Evolutionary conservation across 768 basidiomycete genomes (phyloP).

Genomic region (Tylopilus felleus): DNA sequence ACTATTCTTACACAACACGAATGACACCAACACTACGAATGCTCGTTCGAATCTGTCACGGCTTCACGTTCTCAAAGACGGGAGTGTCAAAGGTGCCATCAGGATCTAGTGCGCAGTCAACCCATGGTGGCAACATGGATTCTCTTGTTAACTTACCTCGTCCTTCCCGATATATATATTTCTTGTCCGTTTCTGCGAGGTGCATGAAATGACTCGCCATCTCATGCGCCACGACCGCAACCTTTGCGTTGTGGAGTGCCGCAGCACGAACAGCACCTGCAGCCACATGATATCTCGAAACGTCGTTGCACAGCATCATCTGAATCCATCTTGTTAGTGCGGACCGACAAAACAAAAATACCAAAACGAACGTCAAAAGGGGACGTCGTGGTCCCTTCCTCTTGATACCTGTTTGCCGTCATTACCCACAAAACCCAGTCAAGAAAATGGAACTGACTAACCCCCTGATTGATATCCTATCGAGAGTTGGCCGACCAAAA

Average conservation of each 20-base stretch:
- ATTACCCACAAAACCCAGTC: neutral
- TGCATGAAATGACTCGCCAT: slow-evolving; percentile 57
- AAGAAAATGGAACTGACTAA: slow-evolving; percentile 16
- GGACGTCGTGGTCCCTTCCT: slow-evolving; percentile 79
- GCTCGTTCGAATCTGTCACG: neutral
- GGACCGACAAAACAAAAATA: neutral
- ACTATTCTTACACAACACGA: slow-evolving; percentile 6
- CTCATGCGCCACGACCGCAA: slow-evolving; percentile 58
- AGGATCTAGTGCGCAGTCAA: slow-evolving; percentile 25
- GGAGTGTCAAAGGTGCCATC: slow-evolving; percentile 45
- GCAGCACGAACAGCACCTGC: slow-evolving; percentile 56
- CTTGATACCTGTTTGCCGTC: slow-evolving; percentile 42
- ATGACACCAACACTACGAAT: neutral
- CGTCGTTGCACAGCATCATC: slow-evolving; percentile 75
- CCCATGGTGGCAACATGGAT: neutral
- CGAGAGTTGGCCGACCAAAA: slow-evolving; percentile 49
- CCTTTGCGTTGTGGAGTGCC: slow-evolving; percentile 47
- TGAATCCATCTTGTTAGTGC: slow-evolving; percentile 20
- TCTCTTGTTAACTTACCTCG: slow-evolving; percentile 40
- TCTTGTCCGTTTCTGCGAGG: slow-evolving; percentile 54
- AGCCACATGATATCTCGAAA: slow-evolving; percentile 66
- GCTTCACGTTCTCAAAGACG: slow-evolving; percentile 28
- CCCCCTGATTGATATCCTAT: slow-evolving; percentile 55
- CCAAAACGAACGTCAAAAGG: slow-evolving; percentile 62
- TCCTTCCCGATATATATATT: slow-evolving; percentile 58